phyloP scores from a whole-genome alignment of 495 filamentous ascomycete genomes.

The Tetracladium marchalianum region DNA sequence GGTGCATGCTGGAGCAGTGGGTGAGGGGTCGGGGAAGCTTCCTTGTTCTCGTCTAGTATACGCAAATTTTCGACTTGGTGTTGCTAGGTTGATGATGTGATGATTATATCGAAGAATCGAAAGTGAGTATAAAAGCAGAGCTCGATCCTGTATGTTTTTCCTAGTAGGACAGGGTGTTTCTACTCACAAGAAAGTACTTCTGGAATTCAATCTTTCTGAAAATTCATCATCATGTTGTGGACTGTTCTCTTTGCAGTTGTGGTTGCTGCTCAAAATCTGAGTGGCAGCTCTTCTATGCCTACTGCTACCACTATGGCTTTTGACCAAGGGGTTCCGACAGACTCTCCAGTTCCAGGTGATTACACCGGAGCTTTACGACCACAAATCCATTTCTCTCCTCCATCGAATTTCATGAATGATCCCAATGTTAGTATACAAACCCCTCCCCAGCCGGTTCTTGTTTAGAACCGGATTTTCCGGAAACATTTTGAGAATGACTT shows the following conservation, averaged over 20 bases:
- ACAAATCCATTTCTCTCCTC: slow-evolving; percentile 43
- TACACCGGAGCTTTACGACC: slow-evolving; percentile 30
- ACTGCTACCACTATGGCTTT: slow-evolving; percentile 9
- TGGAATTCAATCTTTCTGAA: not conserved
- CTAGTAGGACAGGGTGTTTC: too few relatives aligned
- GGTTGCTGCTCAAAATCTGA: not conserved
- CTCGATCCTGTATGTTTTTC: too few relatives aligned
- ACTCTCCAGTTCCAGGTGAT: slow-evolving; percentile 9
- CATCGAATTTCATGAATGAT: slow-evolving; percentile 47
- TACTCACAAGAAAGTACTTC: too few relatives aligned
- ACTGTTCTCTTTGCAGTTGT: slow-evolving; percentile 5
- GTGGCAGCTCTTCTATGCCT: slow-evolving; percentile 2
- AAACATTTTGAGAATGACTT: too few relatives aligned
- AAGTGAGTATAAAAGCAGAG: too few relatives aligned
- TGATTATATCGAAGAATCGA: too few relatives aligned
- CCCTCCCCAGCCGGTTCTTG: not conserved
- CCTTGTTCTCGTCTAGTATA: too few relatives aligned
- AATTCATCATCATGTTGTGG: slow-evolving; percentile 2
- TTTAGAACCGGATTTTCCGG: too few relatives aligned
- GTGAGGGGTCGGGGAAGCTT: too few relatives aligned
- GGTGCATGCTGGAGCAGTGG: too few relatives aligned
- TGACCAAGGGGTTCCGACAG: slow-evolving; percentile 9
- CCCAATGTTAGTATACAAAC: slow-evolving; percentile 32
- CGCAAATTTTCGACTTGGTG: too few relatives aligned
- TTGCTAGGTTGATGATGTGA: too few relatives aligned